Percentiles rank a stretch among this genome's conserved stretches.
Conservation (phyloP, 2,329 filamentous ascomycete species). For the Arachnomyces sp. region DNA sequence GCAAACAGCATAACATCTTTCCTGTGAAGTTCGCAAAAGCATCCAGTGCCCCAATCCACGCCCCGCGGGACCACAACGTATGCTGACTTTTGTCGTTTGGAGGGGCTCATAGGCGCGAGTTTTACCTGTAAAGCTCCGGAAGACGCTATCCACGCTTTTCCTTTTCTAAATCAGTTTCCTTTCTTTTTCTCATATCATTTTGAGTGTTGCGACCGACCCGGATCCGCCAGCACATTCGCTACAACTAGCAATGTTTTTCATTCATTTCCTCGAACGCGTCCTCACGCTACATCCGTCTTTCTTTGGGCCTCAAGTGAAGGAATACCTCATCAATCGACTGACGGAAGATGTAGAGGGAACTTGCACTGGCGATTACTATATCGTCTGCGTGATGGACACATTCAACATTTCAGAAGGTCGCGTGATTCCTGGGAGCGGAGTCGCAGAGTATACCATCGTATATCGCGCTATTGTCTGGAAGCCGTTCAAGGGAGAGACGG, state of each 20-base stretch:
- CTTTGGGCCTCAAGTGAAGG: slow-evolving; percentile 88
- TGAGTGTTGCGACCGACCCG: neutral
- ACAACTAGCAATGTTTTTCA: slow-evolving; percentile 75
- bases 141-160: neutral
- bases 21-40: too few species aligned
- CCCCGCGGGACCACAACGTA: too few species aligned
- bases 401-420: slow-evolving; percentile 90
- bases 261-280: slow-evolving; percentile 90
- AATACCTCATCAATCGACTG: slow-evolving; percentile 81
- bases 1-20: too few species aligned
- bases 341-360: slow-evolving; percentile 91
- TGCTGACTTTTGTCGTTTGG: too few species aligned
- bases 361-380: slow-evolving; percentile 92
- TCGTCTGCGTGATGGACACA: slow-evolving; percentile 95
- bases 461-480: slow-evolving; percentile 97
- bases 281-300: slow-evolving; percentile 95
- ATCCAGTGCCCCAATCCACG: too few species aligned
- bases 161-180: neutral
- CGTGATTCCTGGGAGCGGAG: slow-evolving; percentile 81
- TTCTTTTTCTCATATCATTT: neutral
- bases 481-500: slow-evolving; percentile 96
- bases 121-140: too few species aligned
- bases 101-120: too few species aligned
- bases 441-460: slow-evolving; percentile 89
- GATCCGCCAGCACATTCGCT: neutral